A percentile compares a stretch with the other conserved stretches of the same genome.
phyloP scores from a whole-genome alignment of 345 rosid genomes.

The Microcos paniculata region DNA sequence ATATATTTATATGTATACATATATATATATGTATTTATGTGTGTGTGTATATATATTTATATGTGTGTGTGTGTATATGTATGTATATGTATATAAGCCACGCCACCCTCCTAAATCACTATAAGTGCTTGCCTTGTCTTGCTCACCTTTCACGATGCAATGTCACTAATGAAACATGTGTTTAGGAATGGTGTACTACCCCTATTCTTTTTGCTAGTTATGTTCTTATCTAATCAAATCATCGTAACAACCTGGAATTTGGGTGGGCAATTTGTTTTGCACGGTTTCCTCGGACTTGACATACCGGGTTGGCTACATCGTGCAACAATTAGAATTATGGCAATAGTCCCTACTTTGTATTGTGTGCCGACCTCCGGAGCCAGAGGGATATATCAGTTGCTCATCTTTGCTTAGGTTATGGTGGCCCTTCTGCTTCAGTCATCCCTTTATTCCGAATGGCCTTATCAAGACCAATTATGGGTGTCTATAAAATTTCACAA shows the following conservation, averaged over 20 bases:
- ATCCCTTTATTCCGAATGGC: slow-evolving; percentile 90
- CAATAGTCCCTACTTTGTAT: slow-evolving; percentile 81
- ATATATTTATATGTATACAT: too few relatives aligned
- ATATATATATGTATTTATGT: too few relatives aligned
- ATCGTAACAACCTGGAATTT: slow-evolving; percentile 77
- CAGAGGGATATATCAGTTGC: slow-evolving; percentile 86
- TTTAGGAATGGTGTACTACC: slow-evolving; percentile 65
- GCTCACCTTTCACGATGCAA: slow-evolving; percentile 86
- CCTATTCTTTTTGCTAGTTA: slow-evolving; percentile 51
- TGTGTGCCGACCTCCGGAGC: slow-evolving; percentile 89
- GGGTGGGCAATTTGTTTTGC: slow-evolving; percentile 72
- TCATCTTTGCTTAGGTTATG: slow-evolving; percentile 76
- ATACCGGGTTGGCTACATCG: slow-evolving; percentile 94
- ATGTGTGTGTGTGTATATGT: too few relatives aligned
- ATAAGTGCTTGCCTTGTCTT: slow-evolving; percentile 65
- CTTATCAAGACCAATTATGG: slow-evolving; percentile 85
- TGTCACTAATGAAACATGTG: slow-evolving; percentile 79
- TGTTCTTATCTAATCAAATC: slow-evolving; percentile 73
- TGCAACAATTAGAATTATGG: slow-evolving; percentile 73
- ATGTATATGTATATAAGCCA: too few relatives aligned
- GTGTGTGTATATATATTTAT: too few relatives aligned
- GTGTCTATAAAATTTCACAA: slow-evolving; percentile 73
- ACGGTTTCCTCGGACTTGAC: slow-evolving; percentile 72
- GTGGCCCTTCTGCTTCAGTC: slow-evolving; percentile 83
- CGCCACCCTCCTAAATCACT: too few relatives aligned